Evolutionary conservation across 1,284 basidiomycete genomes (phyloP), one percentile per base, ranked within the genome.

Genomic region (Ceratobasidium papillatum): DNA sequence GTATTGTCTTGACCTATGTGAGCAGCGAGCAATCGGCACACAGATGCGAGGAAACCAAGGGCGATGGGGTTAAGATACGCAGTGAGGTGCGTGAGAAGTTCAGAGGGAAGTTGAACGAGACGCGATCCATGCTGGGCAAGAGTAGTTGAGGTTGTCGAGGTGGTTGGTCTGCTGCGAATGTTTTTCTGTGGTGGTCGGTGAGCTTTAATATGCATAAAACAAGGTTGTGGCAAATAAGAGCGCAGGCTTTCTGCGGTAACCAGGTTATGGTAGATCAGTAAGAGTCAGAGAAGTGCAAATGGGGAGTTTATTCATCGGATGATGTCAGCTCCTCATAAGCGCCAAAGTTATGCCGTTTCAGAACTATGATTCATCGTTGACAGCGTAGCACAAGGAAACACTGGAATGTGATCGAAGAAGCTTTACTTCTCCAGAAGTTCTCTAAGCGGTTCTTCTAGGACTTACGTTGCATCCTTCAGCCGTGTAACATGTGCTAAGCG

Each of bases 21-120:
- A 75, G 86, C 82, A 78, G 87, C 84, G 76, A 95, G 86, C 59
- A 81, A 79, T 59, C 82, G 84, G 81, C 87, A 89, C 58, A 90
- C 88, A 76, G 82, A 81, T 12, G 86, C 85, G 77, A 94, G 87
- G 1, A 85, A 81, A 61, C 90, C 81, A 47, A 96, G 87, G 5
- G 88, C 85, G 0, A 84, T 83, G 0, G 92, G 91, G 79, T 90
- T 86, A 69, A 95, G 89, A 80, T 89, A 90, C 11, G 91, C 86
- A n/a, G 93, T 91, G 82, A 95, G 86, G 76, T 92, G 91, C 45
- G 89, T 89, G 82, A 95, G 90, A 34, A 90, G 90, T 80, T 95
- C 94, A 43, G 85, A 82, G 30, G 94, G 92, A 30, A 43, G 61
- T 36, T 51, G 38, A 52, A 72, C 38, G 34, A 72, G 41, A 74